Conservation (phyloP, 2,329 filamentous ascomycete species). For the Cadophora sp. region DNA sequence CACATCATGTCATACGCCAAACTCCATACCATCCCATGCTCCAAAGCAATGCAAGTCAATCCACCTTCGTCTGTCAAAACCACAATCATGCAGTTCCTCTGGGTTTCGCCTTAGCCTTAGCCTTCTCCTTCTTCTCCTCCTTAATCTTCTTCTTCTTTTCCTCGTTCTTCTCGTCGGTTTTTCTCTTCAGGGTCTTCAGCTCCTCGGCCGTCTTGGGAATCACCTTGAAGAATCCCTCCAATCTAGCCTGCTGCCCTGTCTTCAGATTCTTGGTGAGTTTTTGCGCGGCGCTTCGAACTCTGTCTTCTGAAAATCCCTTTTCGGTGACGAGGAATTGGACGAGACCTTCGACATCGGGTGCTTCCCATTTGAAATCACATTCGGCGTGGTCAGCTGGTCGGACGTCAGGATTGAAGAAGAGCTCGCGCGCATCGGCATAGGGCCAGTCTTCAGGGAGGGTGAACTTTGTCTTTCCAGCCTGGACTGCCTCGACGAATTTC, state of each 20-base stretch:
- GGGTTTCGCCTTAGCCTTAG: constrained; percentile 86
- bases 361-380: constrained; percentile 98
- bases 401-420: constrained; percentile 93
- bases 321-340: constrained; percentile 90
- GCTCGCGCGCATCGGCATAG: constrained; percentile 85
- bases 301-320: constrained; percentile 96
- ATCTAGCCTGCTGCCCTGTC: constrained; percentile 84
- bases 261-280: constrained; percentile 90
- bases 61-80: not conserved
- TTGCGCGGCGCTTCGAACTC: constrained; percentile 79
- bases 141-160: constrained; percentile 96
- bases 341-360: constrained; percentile 87
- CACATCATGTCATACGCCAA: constrained; percentile 11
- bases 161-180: constrained; percentile 89
- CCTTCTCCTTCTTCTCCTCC: constrained; percentile 94
- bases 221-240: constrained; percentile 98
- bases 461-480: constrained; percentile 81
- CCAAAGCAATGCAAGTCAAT: constrained; percentile 27
- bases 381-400: constrained; percentile 80
- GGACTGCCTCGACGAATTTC: constrained; percentile 80
- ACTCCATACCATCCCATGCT: constrained; percentile 15
- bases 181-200: constrained; percentile 86
- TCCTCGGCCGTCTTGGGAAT: constrained; percentile 87
- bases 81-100: constrained; percentile 50
- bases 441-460: constrained; percentile 96